Percentiles rank a stretch among this genome's conserved stretches.
Conservation (phyloP, 202 grass and related monocot species). For the Hordeum pubiflorum region DNA sequence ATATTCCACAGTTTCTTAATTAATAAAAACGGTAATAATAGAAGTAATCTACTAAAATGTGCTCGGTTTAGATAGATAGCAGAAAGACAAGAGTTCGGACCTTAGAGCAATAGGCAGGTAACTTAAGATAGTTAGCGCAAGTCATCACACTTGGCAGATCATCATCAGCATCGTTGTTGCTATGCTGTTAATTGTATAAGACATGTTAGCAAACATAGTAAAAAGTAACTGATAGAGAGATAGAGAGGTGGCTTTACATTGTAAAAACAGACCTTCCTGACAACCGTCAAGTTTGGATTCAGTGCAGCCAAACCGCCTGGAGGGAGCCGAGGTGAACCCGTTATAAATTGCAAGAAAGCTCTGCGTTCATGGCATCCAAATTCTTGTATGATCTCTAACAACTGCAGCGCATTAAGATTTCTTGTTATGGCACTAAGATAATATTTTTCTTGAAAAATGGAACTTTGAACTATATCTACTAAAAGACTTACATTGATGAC, state of each 20-base stretch:
- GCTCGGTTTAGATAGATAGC: not conserved
- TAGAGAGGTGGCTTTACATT: constrained; percentile 16
- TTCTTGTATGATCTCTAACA: constrained; percentile 91
- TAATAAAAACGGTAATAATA: not conserved
- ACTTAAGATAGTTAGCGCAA: constrained; percentile 95
- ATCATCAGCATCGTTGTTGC: constrained; percentile 47
- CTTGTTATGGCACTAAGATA: not conserved
- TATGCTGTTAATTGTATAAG: constrained; percentile 52
- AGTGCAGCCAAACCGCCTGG: constrained; percentile 80
- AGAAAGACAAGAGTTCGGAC: constrained; percentile 21
- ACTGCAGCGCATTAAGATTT: constrained; percentile 33
- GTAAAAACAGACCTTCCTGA: constrained; percentile 73
- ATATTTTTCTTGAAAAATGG: constrained; percentile 12
- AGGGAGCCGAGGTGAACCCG: constrained; percentile 83
- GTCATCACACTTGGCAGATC: constrained; percentile 98
- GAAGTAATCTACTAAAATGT: not conserved
- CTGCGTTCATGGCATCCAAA: constrained; percentile 56
- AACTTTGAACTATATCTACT: not conserved
- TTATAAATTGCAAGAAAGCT: constrained; percentile 98
- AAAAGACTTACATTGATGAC: constrained; percentile 63
- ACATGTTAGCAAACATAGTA: constrained; percentile 18
- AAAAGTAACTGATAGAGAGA: not conserved
- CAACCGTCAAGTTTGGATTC: constrained; percentile 85
- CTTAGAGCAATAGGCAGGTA: constrained; percentile 91
- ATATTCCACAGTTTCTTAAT: not conserved